A percentile compares a stretch with the other conserved stretches of the same genome.
phyloP scores from a whole-genome alignment of 176 grass and related monocot species.

The Chrysopogon serrulatus region DNA sequence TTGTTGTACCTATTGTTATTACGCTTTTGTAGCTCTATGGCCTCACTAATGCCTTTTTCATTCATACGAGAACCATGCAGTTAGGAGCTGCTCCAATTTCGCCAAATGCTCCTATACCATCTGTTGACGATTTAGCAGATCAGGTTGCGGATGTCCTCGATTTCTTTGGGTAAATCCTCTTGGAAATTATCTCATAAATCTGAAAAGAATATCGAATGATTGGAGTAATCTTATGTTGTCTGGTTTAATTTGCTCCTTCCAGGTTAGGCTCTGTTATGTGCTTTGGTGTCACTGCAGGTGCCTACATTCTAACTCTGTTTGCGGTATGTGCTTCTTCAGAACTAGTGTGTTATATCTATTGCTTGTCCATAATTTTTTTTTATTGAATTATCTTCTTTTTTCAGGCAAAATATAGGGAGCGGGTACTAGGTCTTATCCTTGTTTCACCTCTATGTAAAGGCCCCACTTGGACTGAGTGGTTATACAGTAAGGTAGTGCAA shows the following conservation, averaged over 20 bases:
- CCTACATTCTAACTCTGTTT: slow-evolving; percentile 97
- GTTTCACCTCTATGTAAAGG: slow-evolving; percentile 91
- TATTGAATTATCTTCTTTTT: slow-evolving; percentile 18
- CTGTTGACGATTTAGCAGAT: slow-evolving; percentile 87
- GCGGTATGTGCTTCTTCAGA: slow-evolving; percentile 58
- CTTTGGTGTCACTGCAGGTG: slow-evolving; percentile 88
- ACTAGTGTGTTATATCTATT: background rate
- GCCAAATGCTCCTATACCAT: slow-evolving; percentile 49
- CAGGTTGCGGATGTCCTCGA: slow-evolving; percentile 89
- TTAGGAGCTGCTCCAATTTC: slow-evolving; percentile 97
- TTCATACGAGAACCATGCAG: slow-evolving; percentile 53
- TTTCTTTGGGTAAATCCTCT: slow-evolving; percentile 86
- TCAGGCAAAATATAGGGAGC: slow-evolving; percentile 92
- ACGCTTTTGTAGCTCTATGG: slow-evolving; percentile 1
- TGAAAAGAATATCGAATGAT: background rate
- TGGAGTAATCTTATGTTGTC: slow-evolving; percentile 16
- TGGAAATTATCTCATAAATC: background rate
- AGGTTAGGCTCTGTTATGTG: slow-evolving; percentile 99
- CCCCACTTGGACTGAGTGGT: slow-evolving; percentile 92
- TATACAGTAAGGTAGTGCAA: slow-evolving; percentile 83
- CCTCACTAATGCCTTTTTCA: slow-evolving; percentile 30
- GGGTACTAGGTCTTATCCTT: slow-evolving; percentile 86
- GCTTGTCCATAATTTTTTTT: background rate
- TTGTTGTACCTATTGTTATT: background rate
- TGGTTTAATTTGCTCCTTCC: slow-evolving; percentile 43